These are phyloP conservation scores for Cytospora paraplurivora DNA, from an alignment of 2,329 filamentous ascomycete genomes.

Conservation along the genomic window DNA sequence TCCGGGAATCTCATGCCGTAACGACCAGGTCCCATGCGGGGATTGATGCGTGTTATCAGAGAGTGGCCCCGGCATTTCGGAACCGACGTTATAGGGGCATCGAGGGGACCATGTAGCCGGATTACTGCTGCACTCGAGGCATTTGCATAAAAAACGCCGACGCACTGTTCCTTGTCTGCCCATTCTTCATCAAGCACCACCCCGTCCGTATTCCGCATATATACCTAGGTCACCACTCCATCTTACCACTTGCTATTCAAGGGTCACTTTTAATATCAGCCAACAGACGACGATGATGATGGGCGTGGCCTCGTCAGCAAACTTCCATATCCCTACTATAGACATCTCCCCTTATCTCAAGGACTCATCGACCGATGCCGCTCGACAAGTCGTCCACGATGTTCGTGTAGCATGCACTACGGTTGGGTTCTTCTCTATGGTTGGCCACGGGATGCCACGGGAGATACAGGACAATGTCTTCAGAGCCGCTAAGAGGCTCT, in stretches of 20 bases:
- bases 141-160: background rate
- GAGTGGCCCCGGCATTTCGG: background rate
- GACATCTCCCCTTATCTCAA: conserved; percentile 39
- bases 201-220: background rate
- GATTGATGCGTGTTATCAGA: background rate
- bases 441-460: conserved; percentile 35
- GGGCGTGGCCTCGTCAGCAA: background rate
- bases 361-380: conserved; percentile 35
- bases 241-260: background rate
- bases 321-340: conserved; percentile 37
- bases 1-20: background rate
- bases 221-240: background rate
- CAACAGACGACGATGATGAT: background rate
- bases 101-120: background rate
- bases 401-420: conserved; percentile 39
- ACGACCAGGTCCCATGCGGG: background rate
- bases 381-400: conserved; percentile 36
- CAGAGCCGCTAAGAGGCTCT: conserved; percentile 46
- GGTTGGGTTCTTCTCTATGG: conserved; percentile 36
- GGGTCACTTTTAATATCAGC: background rate
- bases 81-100: background rate
- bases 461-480: conserved; percentile 32
- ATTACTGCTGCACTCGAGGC: background rate
- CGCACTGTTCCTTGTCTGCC: background rate
- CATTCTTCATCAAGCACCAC: background rate